Conservation (phyloP, 2,329 filamentous ascomycete species). For the Atkinsonella texensis region DNA sequence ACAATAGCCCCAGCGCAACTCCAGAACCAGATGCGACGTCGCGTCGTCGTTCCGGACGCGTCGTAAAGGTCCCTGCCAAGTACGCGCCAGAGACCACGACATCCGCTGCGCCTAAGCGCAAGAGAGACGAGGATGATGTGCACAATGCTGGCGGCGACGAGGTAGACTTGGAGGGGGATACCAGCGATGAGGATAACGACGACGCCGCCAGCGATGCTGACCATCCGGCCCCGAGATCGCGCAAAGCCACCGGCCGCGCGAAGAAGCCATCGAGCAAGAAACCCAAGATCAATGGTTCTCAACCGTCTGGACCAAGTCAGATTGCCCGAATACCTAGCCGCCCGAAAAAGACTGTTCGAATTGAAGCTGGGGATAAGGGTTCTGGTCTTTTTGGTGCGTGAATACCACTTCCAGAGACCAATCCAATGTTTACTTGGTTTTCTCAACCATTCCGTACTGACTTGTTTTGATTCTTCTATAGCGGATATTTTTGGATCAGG, state of each 20-base stretch:
- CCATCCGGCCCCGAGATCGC: slow-evolving; percentile 23
- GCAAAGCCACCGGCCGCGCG: slow-evolving; percentile 30
- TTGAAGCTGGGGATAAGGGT: slow-evolving; percentile 37
- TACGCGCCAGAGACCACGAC: slow-evolving; percentile 38
- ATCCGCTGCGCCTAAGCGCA: slow-evolving; percentile 41
- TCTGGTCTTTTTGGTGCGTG: slow-evolving; percentile 44
- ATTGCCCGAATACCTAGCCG: slow-evolving; percentile 36
- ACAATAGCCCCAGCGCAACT: slow-evolving; percentile 9
- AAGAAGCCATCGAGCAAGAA: slow-evolving; percentile 52
- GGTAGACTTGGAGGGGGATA: slow-evolving; percentile 32
- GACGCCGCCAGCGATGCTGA: slow-evolving; percentile 35
- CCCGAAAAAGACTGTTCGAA: slow-evolving; percentile 43
- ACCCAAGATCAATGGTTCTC: slow-evolving; percentile 48
- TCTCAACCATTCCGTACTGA: background rate
- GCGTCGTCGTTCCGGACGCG: slow-evolving; percentile 58
- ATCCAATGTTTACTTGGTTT: background rate
- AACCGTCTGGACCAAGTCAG: slow-evolving; percentile 23
- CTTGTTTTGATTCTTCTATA: slow-evolving; percentile 17
- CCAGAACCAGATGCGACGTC: slow-evolving; percentile 38
- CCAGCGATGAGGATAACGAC: slow-evolving; percentile 23
- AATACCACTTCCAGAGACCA: background rate
- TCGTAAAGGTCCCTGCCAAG: slow-evolving; percentile 47
- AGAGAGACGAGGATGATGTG: slow-evolving; percentile 38
- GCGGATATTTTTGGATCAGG: slow-evolving; percentile 53
- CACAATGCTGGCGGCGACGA: slow-evolving; percentile 38